Base-by-base conservation (phyloP, 129 eudicot genomes). In the Oenanthe sinensis region DNA sequence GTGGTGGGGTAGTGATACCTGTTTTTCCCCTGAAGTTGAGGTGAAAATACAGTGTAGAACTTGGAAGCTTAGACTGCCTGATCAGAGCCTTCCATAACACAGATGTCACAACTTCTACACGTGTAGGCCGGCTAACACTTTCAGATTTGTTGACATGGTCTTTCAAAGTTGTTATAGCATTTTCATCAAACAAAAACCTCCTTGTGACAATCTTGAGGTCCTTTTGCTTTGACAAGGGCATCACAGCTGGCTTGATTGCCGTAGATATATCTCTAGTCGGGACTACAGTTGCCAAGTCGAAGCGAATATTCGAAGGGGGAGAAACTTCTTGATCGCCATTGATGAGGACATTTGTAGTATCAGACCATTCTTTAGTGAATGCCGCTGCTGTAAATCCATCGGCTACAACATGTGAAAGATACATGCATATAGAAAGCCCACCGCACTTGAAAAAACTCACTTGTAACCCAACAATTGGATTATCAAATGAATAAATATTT, bases 391-490 rank as follows among this genome's bases (percentile, higher is more conserved):
- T 26, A 37, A 16, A 75, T 75, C 78, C 78, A 75, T 75, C 78
- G 16, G 78, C 78, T 17, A 75, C 28, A 50, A 52, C 30, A 75
- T 75, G 78, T 5, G 78, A 75, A 43, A 75, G 65, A 5, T 24
- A n/a, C 77, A 52, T 75, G 26, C 78, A 9, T 9, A 75, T 52
- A 49, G 67, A 79, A 11, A 85, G 13, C 33, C 88, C 88, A 2
- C 88, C 88, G 49, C 85, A 78, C 17, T 78, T 54, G 44, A 85
- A 82, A 4, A 9, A 20, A 39, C 33, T 85, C n/a, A 82, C 71
- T 15, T 85, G 80, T 44, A 81, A 2, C 73, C 82, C 63, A 45
- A 49, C 15, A 14, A 28, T 30, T 4, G 36, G 62, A 74, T 30
- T 65, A 3, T 12, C 49, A 44, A 68, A 49, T 22, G 50, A 67